Base-by-base conservation (phyloP, 1,139 yeast species). In the Ogataea hybrid region DNA sequence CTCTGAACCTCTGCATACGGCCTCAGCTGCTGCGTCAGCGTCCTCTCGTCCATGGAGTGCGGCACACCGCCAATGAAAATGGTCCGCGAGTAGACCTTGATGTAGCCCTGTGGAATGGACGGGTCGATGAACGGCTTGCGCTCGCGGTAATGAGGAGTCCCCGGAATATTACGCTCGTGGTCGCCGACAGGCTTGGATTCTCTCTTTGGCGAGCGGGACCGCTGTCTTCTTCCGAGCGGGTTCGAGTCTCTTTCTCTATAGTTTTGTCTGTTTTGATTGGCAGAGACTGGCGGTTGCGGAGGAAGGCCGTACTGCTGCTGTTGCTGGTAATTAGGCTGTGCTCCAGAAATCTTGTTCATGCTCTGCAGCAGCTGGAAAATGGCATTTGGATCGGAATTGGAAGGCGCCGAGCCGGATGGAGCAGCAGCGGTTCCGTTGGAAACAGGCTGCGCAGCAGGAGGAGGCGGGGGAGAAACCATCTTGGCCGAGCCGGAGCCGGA, bases 1-100 rank as follows among this genome's bases (percentile, higher is more conserved):
- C 95, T 84, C 67, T 92, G 98, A 18, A 90, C 95, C 58, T 85
- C 94, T n/a, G 95, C 97, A 61, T 71, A 85, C n/a, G 96, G 95
- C 58, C 83, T 78, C 54, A 92, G 73, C 9, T 78, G 77, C 21
- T 74, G 69, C 3, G 83, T 76, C 36, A 92, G 71, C 42, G 82
- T 84, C 46, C 71, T 68, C 56, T 90, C 95, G 51, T 77, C 82
- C 90, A 88, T 89, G 47, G 76, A 70, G 48, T 79, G 78, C 17
- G 96, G 94, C 33, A 92, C 89, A 58, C 97, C 97, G 39, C 98
- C 98, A 49, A 92, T 79, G 59, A 92, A 92, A 46, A 92, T 70
- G 0, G 98, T 92, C 67, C 98, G 81, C 41, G 95, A 84, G 54
- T 77, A 75, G 3, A 90, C 96, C 59, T 85, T 85, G 53, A 92